Evolutionary conservation across 2,329 filamentous ascomycete genomes (phyloP), one percentile per base, ranked within the genome.

Genomic region (Bipolaris oryzae): DNA sequence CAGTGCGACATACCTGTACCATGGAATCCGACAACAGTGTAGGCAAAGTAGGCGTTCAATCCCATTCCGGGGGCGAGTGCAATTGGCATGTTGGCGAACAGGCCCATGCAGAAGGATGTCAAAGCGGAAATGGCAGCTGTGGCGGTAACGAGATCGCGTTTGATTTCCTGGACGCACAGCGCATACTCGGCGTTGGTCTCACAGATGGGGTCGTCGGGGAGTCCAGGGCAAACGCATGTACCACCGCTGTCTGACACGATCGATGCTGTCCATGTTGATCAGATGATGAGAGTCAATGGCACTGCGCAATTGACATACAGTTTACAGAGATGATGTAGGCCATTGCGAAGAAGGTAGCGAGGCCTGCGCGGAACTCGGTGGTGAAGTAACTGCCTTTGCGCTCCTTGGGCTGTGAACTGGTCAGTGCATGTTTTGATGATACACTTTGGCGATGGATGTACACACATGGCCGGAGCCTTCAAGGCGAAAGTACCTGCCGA

Each of bases 21-120:
- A 72, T 93, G 88, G 69, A 81, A 86, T 3, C 92, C 92, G 54
- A 96, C 91, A 42, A 91, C 88, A 0, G 86, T 89, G 72, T 90
- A 96, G 23, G 91, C 85, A 71, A 96, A 96, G 75, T 96, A 96
- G 16, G 91, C 91, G 71, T 96, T 96, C 53, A 96, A 76, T 23
- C 92, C 89, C 89, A 92, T 90, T 35, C 89, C 89, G 15, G 89
- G 89, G 6, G 88, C 89, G 41, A 91, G 77, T 7, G 86, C 87
- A 63, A 91, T 87, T 1, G 91, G 91, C 79, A 94, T 81, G 65
- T 96, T 96, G 60, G 92, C 88, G 62, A 93, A 86, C 1, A 94
- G 76, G 18, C 92, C 92, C 89, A 96, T 92, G 76, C 82, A 88
- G 76, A 96, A 92, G n/a, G 87, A 89, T 3, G 89, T 85, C 44